A percentile compares a stretch with the other conserved stretches of the same genome.
These are phyloP conservation scores for Rhodotorula sphaerocarpa DNA, from an alignment of 768 basidiomycete genomes.

Conservation along the genomic window DNA sequence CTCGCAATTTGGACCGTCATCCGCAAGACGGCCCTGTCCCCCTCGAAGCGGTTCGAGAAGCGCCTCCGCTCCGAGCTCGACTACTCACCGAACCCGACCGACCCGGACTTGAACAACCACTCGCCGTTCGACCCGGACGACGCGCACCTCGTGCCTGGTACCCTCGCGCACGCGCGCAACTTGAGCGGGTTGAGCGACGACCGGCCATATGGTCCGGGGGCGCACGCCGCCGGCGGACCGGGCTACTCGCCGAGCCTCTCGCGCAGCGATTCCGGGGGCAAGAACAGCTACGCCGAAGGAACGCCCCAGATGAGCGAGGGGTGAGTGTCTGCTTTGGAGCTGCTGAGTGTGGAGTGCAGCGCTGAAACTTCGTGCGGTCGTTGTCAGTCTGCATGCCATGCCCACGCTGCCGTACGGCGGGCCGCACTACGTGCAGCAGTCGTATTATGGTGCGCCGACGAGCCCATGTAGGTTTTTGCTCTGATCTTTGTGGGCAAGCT, in stretches of 20 bases:
- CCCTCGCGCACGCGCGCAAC: constrained; percentile 9
- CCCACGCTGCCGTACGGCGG: constrained; percentile 14
- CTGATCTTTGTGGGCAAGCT: neutral
- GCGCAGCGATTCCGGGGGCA: constrained; percentile 22
- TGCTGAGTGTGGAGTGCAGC: too few species aligned
- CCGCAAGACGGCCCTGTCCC: constrained; percentile 72
- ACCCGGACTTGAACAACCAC: neutral
- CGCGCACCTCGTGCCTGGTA: neutral
- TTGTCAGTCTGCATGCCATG: neutral
- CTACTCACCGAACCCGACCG: constrained; percentile 13
- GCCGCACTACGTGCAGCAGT: neutral
- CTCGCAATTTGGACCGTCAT: constrained; percentile 65
- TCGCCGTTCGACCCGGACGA: neutral
- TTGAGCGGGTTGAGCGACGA: constrained; percentile 11
- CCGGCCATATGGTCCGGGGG: neutral
- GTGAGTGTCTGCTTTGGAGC: neutral
- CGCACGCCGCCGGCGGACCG: neutral
- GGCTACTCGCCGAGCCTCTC: constrained; percentile 20
- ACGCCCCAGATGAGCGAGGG: constrained; percentile 16
- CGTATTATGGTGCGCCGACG: constrained; percentile 16
- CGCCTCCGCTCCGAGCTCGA: constrained; percentile 73
- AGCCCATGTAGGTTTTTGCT: neutral
- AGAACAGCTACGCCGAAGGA: neutral
- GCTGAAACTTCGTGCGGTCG: neutral
- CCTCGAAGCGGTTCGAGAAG: constrained; percentile 69